Evolutionary conservation across 352 stramenopile species (phyloP).

Genomic region (Globisporangium recalcitrans): DNA sequence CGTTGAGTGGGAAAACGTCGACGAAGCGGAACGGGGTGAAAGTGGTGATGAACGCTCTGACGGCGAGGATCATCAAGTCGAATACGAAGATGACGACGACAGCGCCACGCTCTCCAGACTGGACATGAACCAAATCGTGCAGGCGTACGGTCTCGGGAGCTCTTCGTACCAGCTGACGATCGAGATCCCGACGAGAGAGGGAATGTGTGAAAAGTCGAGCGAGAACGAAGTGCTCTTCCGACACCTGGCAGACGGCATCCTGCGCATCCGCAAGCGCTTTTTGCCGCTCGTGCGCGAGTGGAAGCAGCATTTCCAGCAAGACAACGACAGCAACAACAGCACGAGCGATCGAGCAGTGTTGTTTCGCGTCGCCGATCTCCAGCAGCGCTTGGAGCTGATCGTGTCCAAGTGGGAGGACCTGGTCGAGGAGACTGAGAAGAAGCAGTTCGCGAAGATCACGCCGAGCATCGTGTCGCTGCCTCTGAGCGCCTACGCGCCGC

Average conservation of each 20-base stretch:
- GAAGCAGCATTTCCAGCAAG: slow-evolving; percentile 14
- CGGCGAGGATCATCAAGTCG: slow-evolving; percentile 7
- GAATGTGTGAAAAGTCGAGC: slow-evolving; percentile 44
- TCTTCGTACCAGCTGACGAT: slow-evolving; percentile 73
- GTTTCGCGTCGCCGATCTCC: slow-evolving; percentile 25
- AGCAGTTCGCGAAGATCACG: slow-evolving; percentile 2
- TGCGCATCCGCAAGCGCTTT: slow-evolving; percentile 67
- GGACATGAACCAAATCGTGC: slow-evolving; percentile 78
- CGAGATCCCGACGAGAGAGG: slow-evolving; percentile 40
- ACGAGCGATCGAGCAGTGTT: slow-evolving; percentile 17
- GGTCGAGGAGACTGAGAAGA: slow-evolving; percentile 16
- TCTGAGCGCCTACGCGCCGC: slow-evolving; percentile 25
- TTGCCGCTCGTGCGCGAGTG: slow-evolving; percentile 61
- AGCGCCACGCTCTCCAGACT: slow-evolving; percentile 19
- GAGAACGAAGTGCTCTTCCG: slow-evolving; percentile 71
- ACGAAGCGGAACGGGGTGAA: neutral
- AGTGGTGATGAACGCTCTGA: slow-evolving; percentile 15
- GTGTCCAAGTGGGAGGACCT: slow-evolving; percentile 39
- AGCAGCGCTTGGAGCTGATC: slow-evolving; percentile 23
- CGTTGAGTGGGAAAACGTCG: slow-evolving; percentile 29
- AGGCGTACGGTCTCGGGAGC: slow-evolving; percentile 68
- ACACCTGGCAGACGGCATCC: slow-evolving; percentile 40
- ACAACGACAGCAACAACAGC: neutral
- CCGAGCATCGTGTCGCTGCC: slow-evolving; percentile 28
- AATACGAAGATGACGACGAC: slow-evolving; percentile 15